phyloP scores from a whole-genome alignment of 78 protist species.

The Creolimax fragrantissima region DNA sequence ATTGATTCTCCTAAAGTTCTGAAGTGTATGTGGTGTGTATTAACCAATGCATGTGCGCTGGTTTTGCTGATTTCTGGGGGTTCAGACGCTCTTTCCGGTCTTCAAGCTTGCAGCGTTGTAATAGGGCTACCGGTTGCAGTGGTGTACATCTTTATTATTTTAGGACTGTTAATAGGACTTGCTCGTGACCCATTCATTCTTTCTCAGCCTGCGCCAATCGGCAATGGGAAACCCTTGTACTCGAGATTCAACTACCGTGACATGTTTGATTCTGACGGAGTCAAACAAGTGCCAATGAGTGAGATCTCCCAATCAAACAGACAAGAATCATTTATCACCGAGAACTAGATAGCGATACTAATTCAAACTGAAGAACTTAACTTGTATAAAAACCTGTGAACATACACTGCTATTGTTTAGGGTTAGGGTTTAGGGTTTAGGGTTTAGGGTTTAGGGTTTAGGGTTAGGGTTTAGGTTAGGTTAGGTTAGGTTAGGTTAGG shows the following conservation, averaged over 20 bases:
- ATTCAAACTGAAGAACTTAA: too few relatives aligned
- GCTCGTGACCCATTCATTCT: not conserved
- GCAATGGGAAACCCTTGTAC: not conserved
- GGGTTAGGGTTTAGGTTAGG: too few relatives aligned
- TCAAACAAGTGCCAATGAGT: too few relatives aligned
- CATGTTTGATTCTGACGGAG: too few relatives aligned
- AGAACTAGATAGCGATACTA: too few relatives aligned
- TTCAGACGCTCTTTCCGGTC: not conserved
- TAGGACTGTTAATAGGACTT: not conserved
- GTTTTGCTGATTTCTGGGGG: not conserved
- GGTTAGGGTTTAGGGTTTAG: too few relatives aligned
- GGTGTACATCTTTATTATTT: not conserved
- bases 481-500: too few relatives aligned
- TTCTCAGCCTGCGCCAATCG: not conserved
- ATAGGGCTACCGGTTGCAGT: not conserved
- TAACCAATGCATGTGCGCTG: not conserved
- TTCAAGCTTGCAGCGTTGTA: not conserved
- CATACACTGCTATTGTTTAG: too few relatives aligned
- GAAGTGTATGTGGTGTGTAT: not conserved
- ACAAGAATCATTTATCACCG: too few relatives aligned
- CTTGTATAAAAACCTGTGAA: too few relatives aligned
- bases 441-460: too few relatives aligned
- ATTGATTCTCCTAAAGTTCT: not conserved
- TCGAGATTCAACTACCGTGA: not conserved
- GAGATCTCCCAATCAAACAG: too few relatives aligned